A percentile compares a stretch with the other conserved stretches of the same genome.
Conservation (phyloP, 2,329 filamentous ascomycete species). For the Neophaeococcomyces mojaviensis region DNA sequence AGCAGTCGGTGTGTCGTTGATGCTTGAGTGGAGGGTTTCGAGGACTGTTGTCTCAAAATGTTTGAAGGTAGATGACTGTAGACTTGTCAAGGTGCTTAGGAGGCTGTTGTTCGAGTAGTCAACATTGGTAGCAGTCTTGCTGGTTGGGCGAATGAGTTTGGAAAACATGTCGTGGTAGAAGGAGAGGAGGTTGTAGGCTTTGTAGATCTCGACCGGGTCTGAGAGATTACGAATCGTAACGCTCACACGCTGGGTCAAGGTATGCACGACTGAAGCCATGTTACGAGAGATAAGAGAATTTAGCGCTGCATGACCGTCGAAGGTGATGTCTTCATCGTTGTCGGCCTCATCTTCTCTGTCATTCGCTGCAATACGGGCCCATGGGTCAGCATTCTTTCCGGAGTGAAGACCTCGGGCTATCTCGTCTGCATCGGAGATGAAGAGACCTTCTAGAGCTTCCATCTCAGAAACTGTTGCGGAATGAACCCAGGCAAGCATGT, state of each 20-base stretch:
- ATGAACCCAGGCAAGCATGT: slow-evolving; percentile 97
- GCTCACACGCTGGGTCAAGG: slow-evolving; percentile 83
- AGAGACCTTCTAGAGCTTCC: slow-evolving; percentile 84
- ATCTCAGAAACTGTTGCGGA: slow-evolving; percentile 89
- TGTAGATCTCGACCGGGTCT: slow-evolving; percentile 80
- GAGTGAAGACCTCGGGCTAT: slow-evolving; percentile 74
- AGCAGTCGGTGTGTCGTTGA: slow-evolving; percentile 5
- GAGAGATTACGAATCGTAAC: slow-evolving; percentile 90
- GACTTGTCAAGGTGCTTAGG: slow-evolving; percentile 35
- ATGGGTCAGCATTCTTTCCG: slow-evolving; percentile 74
- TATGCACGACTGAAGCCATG: slow-evolving; percentile 68
- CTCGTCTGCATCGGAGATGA: slow-evolving; percentile 83
- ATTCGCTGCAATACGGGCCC: slow-evolving; percentile 50
- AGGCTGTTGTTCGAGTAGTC: slow-evolving; percentile 49
- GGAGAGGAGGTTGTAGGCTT: slow-evolving; percentile 75
- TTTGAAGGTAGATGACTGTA: slow-evolving; percentile 38
- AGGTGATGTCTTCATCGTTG: slow-evolving; percentile 48
- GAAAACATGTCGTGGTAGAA: slow-evolving; percentile 86
- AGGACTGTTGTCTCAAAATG: slow-evolving; percentile 30
- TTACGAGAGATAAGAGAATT: slow-evolving; percentile 82
- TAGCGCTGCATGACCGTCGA: slow-evolving; percentile 74
- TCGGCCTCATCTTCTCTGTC: slow-evolving; percentile 44
- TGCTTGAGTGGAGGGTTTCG: slow-evolving; percentile 11
- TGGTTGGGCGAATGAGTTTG: slow-evolving; percentile 57
- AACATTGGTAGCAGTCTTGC: slow-evolving; percentile 3